A percentile compares a stretch with the other conserved stretches of the same genome.
Evolutionary conservation across 2,329 filamentous ascomycete species (phyloP).

Genomic region (Helotiales sp.): DNA sequence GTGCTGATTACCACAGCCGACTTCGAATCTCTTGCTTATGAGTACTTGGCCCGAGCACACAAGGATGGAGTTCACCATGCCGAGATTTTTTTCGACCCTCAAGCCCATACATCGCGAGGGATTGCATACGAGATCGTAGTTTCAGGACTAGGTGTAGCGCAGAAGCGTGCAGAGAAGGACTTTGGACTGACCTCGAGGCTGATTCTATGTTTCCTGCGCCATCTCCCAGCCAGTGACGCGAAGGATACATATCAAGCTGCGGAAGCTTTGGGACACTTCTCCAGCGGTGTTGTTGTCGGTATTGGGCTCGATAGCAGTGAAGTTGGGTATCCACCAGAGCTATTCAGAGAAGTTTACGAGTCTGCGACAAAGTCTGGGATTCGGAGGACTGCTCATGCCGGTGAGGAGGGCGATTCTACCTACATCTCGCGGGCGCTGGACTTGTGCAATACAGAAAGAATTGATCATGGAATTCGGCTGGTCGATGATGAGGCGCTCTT

Average conservation of each 20-base stretch:
- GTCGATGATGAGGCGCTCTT: conserved; percentile 64
- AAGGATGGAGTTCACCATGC: conserved; percentile 71
- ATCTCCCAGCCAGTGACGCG: conserved; percentile 67
- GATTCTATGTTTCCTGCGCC: conserved; percentile 74
- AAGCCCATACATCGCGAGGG: conserved; percentile 70
- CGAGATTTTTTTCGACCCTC: conserved; percentile 82
- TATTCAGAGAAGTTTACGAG: conserved; percentile 67
- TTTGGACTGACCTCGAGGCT: conserved; percentile 69
- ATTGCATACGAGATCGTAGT: conserved; percentile 68
- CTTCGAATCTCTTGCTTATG: conserved; percentile 74
- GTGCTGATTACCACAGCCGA: conserved; percentile 69
- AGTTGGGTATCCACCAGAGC: conserved; percentile 58
- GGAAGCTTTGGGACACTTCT: conserved; percentile 51
- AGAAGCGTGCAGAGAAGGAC: conserved; percentile 62
- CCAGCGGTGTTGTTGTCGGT: conserved; percentile 59
- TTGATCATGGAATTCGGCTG: conserved; percentile 76
- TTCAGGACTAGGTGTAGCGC: conserved; percentile 64
- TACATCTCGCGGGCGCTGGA: conserved; percentile 71
- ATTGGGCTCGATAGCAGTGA: conserved; percentile 73
- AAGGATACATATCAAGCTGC: conserved; percentile 52
- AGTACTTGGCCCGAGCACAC: conserved; percentile 70
- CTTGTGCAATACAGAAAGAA: conserved; percentile 64
- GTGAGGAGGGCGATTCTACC: conserved; percentile 72
- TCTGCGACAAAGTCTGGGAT: conserved; percentile 58
- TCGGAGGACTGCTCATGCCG: conserved; percentile 73